Conservation (phyloP, 1,284 basidiomycete genomes). For the Rhizoctonia solani region DNA sequence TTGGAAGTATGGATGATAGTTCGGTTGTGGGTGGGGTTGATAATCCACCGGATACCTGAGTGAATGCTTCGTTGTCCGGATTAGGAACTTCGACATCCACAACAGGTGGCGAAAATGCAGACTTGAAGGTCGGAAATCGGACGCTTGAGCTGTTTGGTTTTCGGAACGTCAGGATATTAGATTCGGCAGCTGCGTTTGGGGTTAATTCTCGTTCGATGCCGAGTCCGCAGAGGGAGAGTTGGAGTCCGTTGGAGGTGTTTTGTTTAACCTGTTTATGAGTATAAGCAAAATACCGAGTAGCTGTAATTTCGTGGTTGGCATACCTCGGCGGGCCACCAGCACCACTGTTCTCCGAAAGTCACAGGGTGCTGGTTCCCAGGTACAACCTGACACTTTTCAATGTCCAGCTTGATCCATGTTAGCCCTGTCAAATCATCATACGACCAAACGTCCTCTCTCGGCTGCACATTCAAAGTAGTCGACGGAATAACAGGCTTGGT, state of each 20-base stretch:
- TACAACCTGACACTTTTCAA: too few relatives aligned
- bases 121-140: background rate
- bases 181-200: slow-evolving; percentile 12
- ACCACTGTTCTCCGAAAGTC: background rate
- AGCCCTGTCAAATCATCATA: slow-evolving; percentile 12
- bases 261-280: background rate
- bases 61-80: too few relatives aligned
- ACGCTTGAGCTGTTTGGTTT: background rate
- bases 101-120: background rate
- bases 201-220: background rate
- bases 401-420: slow-evolving; percentile 7
- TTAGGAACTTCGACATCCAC: too few relatives aligned
- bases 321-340: slow-evolving; percentile 32
- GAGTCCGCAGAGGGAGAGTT: background rate
- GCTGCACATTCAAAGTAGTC: background rate
- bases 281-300: background rate
- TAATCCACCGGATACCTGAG: too few relatives aligned
- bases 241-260: slow-evolving; percentile 1
- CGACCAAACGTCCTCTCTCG: slow-evolving; percentile 8
- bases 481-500: background rate
- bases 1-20: background rate
- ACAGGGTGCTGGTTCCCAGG: too few relatives aligned
- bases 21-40: too few relatives aligned
- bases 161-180: slow-evolving; percentile 25
- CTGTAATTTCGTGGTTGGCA: background rate